Percentiles rank a stretch among this genome's conserved stretches.
phyloP scores from a whole-genome alignment of 192 early-diverging fungal genomes.

The Umbelopsis ramanniana region DNA sequence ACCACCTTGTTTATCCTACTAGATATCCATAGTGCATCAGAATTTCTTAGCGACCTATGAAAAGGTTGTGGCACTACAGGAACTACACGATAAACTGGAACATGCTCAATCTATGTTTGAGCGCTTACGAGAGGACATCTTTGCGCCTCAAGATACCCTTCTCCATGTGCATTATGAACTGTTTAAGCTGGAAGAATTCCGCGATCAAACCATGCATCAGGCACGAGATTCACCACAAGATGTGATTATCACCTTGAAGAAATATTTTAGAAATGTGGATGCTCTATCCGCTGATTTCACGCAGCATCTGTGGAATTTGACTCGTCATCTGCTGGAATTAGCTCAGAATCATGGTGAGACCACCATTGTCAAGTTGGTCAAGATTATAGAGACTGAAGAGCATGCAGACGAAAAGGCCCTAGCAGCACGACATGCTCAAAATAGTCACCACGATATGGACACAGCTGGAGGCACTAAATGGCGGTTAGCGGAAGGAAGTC shows the following conservation, averaged over 20 bases:
- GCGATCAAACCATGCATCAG: slow-evolving; percentile 82
- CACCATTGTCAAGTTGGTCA: slow-evolving; percentile 87
- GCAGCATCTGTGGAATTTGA: slow-evolving; percentile 83
- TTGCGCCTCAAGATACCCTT: slow-evolving; percentile 77
- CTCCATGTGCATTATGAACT: slow-evolving; percentile 89
- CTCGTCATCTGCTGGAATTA: slow-evolving; percentile 79
- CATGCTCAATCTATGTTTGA: slow-evolving; percentile 70
- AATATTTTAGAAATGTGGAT: slow-evolving; percentile 88
- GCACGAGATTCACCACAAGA: slow-evolving; percentile 72
- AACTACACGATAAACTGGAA: slow-evolving; percentile 81
- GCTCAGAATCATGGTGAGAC: slow-evolving; percentile 69
- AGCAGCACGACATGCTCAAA: slow-evolving; percentile 49
- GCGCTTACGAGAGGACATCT: slow-evolving; percentile 65
- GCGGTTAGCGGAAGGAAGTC: slow-evolving; percentile 46
- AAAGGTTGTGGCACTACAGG: slow-evolving; percentile 86
- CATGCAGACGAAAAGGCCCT: slow-evolving; percentile 77
- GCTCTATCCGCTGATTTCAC: slow-evolving; percentile 83
- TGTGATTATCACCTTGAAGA: slow-evolving; percentile 80
- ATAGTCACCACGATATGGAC: slow-evolving; percentile 52
- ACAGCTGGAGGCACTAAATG: slow-evolving; percentile 48
- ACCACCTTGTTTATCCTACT: background rate
- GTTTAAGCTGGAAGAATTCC: slow-evolving; percentile 85
- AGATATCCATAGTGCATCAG: slow-evolving; percentile 92
- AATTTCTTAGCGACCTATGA: slow-evolving; percentile 92
- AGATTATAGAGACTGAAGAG: slow-evolving; percentile 96